These are phyloP conservation scores for Lodderomyces orthopsilosis DNA, from an alignment of 1,139 yeast genomes.

Conservation along the genomic window DNA sequence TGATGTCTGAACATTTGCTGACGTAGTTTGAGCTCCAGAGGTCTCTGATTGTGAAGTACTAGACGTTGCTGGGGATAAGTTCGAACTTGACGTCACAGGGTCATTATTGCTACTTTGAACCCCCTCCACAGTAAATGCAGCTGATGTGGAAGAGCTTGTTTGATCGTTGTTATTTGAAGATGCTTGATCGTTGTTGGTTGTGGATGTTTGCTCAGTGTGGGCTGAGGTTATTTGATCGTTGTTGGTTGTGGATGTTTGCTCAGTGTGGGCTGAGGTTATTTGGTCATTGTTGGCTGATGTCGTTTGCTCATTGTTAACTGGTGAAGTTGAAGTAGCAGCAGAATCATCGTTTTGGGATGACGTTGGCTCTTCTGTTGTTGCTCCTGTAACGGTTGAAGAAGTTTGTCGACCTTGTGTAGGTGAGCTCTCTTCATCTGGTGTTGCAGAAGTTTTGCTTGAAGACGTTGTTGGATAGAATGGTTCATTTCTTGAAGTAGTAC, in stretches of 20 bases:
- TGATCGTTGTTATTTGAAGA: not conserved
- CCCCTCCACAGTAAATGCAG: constrained; percentile 2
- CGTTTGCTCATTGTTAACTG: constrained; percentile 4
- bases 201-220: not conserved
- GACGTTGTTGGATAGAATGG: not conserved
- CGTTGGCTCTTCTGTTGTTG: not conserved
- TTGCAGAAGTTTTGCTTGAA: not conserved
- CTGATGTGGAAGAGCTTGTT: not conserved
- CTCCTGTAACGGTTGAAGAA: not conserved
- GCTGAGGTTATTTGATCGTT: constrained; percentile 2
- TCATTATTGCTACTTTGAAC: not conserved
- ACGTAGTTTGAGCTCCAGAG: not conserved
- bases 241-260: constrained; percentile 2
- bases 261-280: constrained; percentile 2
- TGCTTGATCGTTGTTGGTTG: not conserved
- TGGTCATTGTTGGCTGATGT: constrained; percentile 1
- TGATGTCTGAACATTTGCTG: constrained; percentile 1
- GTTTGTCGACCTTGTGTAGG: constrained; percentile 2
- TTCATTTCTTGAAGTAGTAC: not conserved
- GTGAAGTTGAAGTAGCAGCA: constrained; percentile 8
- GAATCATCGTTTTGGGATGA: constrained; percentile 9
- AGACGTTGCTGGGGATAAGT: constrained; percentile 2
- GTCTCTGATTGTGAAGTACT: not conserved
- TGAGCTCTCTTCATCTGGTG: not conserved
- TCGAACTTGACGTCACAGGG: constrained; percentile 2